Percentiles rank a stretch among this genome's conserved stretches.
These are phyloP conservation scores for Glomus cerebriforme DNA, from an alignment of 192 early-diverging fungal genomes.

Conservation along the genomic window DNA sequence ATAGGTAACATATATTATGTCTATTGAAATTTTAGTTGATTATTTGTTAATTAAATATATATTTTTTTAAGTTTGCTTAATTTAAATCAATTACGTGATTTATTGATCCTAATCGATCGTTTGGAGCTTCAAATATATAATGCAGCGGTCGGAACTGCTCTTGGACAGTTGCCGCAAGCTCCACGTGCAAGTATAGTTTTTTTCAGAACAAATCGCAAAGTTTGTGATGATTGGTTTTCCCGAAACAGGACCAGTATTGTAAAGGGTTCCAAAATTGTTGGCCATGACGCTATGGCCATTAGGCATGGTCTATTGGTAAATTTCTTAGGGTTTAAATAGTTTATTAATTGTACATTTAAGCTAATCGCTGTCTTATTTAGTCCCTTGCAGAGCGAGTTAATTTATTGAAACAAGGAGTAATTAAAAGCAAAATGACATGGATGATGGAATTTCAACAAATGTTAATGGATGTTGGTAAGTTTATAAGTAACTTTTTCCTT, in stretches of 20 bases:
- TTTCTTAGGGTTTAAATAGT: neutral
- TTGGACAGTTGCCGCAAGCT: conserved; percentile 56
- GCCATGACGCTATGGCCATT: conserved; percentile 45
- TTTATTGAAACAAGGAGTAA: conserved; percentile 37
- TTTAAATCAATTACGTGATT: conserved; percentile 40
- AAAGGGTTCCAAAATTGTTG: conserved; percentile 48
- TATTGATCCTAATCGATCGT: conserved; percentile 65
- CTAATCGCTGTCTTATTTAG: conserved; percentile 7
- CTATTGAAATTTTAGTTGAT: neutral
- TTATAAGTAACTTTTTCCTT: neutral
- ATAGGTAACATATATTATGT: neutral
- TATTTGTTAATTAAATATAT: conserved; percentile 4
- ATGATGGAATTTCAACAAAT: conserved; percentile 44
- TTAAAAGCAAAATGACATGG: conserved; percentile 37
- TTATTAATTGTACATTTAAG: neutral
- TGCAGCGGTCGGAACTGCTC: conserved; percentile 59
- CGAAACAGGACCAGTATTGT: conserved; percentile 60
- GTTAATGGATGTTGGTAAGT: conserved; percentile 43
- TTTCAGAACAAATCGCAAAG: conserved; percentile 68
- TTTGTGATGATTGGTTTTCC: conserved; percentile 80
- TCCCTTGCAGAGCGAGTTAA: conserved; percentile 37
- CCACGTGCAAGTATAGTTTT: conserved; percentile 68
- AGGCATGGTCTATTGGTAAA: conserved; percentile 43
- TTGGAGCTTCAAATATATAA: conserved; percentile 76
- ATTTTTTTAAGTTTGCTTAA: neutral